Conservation (phyloP, 2,329 filamentous ascomycete species). For the Colletotrichum tamarilloi region DNA sequence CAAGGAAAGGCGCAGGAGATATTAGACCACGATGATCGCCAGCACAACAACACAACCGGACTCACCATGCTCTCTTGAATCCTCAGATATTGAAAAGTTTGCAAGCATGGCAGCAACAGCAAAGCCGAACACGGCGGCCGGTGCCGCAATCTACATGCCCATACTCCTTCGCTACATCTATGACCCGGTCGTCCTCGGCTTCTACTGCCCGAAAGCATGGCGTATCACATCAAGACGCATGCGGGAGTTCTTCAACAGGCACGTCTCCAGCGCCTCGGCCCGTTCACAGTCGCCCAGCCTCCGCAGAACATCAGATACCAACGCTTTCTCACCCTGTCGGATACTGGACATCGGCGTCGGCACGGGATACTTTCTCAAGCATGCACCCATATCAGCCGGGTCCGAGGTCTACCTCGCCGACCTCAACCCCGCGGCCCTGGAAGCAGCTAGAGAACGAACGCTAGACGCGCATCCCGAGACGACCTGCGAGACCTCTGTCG, state of each 20-base stretch:
- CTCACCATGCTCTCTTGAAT: not conserved
- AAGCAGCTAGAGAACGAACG: conserved; percentile 10
- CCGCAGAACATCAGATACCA: not conserved
- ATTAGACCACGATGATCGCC: not conserved
- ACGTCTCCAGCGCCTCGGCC: conserved; percentile 43
- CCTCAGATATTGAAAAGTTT: not conserved
- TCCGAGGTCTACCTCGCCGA: conserved; percentile 1
- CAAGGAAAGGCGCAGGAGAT: not conserved
- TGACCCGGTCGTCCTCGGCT: conserved; percentile 45
- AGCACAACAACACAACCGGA: not conserved
- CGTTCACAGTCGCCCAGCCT: conserved; percentile 42
- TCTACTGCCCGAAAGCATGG: conserved; percentile 50
- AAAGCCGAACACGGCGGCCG: conserved; percentile 11
- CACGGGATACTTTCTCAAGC: conserved; percentile 47
- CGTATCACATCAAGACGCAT: not conserved
- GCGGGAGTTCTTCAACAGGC: conserved; percentile 37
- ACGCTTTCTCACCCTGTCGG: conserved; percentile 1
- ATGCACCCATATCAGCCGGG: not conserved
- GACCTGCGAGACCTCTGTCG: conserved; percentile 12
- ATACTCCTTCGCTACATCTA: conserved; percentile 39
- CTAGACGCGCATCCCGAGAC: conserved; percentile 3
- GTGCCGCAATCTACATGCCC: conserved; percentile 18
- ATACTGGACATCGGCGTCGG: conserved; percentile 53
- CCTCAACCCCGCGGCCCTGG: conserved; percentile 13
- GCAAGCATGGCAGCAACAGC: not conserved